A percentile compares a stretch with the other conserved stretches of the same genome.
phyloP scores from a whole-genome alignment of 257 asterid genomes.

The Petunia axillaris region DNA sequence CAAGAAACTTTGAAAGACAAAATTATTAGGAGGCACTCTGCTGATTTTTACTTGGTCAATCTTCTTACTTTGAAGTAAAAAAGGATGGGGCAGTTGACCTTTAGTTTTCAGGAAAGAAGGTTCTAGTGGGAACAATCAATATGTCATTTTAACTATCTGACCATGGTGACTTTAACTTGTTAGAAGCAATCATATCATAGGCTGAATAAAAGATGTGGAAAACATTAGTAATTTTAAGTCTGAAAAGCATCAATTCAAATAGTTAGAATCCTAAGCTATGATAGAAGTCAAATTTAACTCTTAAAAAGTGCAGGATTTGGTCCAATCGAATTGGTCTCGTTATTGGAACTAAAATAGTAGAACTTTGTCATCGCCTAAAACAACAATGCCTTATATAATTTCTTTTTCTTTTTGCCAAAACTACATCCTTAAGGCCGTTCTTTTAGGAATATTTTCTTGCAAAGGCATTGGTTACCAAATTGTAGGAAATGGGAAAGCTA shows the following conservation, averaged over 20 bases:
- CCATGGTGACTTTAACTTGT: neutral
- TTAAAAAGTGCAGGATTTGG: neutral
- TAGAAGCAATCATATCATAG: neutral
- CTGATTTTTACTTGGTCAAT: neutral
- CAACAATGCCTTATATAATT: too few species aligned
- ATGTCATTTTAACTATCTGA: neutral
- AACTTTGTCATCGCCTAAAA: neutral
- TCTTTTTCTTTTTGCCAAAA: too few species aligned
- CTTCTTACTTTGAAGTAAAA: neutral
- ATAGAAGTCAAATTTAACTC: neutral
- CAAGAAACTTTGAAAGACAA: constrained; percentile 18
- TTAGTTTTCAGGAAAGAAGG: neutral
- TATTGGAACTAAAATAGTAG: neutral
- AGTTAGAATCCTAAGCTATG: constrained; percentile 22
- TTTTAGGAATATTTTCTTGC: too few species aligned
- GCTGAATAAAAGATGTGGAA: neutral
- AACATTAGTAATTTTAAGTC: constrained; percentile 4
- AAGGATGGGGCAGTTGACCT: neutral
- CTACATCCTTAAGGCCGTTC: too few species aligned
- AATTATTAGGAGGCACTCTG: neutral
- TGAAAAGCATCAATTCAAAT: constrained; percentile 20
- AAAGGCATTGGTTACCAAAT: too few species aligned
- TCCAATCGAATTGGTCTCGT: neutral
- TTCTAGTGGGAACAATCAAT: constrained; percentile 17
- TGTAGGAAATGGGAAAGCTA: too few species aligned